Base-by-base conservation (phyloP, 495 filamentous ascomycete species). In the Xylaria nigripes region DNA sequence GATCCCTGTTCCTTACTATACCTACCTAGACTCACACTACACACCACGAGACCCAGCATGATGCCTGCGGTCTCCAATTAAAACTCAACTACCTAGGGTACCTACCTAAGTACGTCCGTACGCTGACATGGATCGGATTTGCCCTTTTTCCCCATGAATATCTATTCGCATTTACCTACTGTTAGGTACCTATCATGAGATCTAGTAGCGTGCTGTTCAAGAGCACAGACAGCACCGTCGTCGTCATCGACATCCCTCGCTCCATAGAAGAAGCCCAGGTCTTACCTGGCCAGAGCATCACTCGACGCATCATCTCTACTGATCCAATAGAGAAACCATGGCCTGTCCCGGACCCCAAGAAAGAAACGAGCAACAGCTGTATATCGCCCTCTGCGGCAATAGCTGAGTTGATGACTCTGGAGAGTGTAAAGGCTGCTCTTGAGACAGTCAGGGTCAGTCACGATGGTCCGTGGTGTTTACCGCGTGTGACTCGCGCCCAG, bases 201-300 rank as follows among this genome's bases (percentile, higher is more conserved):
- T 70, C 70, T 4, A 40, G 36, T 25, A 69, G 61, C 24, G 61
- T 76, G 36, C 60, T 77, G 21, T 77, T 68, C 61, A 63, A 70
- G 38, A 75, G 67, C 48, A 52, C 60, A 4, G 57, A 56, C 56
- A 60, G 61, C 49, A 63, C 69, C 29, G 57, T 63, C 29, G 50
- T 75, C 38, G 42, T 77, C 9, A 60, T 77, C 49, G 75, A 77
- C 52, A 60, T 77, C 29, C 72, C 73, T 21, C 57, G 70, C 19
- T 75, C 75, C 32, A 62, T 77, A 27, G 73, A 77, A 54, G 72
- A 76, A 48, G 64, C 69, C 13, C 75, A 77, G 41, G 56, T 67
- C 6, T 66, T 64, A n/a, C 68, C 70, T 0, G 61, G 61, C 38
- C 53, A 62, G 38, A 30, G 45, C 23, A 49, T 59, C 30, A 50